Percentiles rank a stretch among this genome's conserved stretches.
These are phyloP conservation scores for Staphylotrichum longicolle DNA, from an alignment of 495 filamentous ascomycete genomes.

Conservation along the genomic window DNA sequence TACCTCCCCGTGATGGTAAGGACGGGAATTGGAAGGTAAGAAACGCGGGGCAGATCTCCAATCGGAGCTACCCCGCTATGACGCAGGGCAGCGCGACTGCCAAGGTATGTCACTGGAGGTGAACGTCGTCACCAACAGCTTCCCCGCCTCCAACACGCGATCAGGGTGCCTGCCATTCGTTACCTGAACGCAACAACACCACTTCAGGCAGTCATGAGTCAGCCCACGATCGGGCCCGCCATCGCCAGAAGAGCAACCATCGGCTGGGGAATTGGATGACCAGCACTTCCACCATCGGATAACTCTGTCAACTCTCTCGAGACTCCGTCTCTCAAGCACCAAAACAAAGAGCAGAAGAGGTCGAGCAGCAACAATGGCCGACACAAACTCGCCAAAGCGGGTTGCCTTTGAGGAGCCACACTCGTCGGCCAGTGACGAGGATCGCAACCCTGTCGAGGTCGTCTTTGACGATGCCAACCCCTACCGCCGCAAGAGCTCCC, in stretches of 20 bases:
- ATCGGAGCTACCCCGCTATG: slow-evolving; percentile 20
- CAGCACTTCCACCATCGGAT: not conserved
- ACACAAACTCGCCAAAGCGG: not conserved
- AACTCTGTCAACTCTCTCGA: too few species aligned
- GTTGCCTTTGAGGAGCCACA: slow-evolving; percentile 21
- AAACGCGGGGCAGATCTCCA: not conserved
- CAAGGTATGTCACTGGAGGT: slow-evolving; percentile 1
- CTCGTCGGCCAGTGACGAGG: slow-evolving; percentile 44
- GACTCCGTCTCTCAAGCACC: too few species aligned
- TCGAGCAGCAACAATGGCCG: not conserved
- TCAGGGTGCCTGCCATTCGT: not conserved
- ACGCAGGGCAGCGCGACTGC: slow-evolving; percentile 10
- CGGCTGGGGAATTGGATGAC: not conserved
- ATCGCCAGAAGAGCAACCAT: not conserved
- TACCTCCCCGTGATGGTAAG: not conserved
- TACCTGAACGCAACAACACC: not conserved
- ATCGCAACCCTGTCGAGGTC: slow-evolving; percentile 52
- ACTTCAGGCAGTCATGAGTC: slow-evolving; percentile 4
- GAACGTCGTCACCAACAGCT: not conserved
- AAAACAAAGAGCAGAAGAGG: not conserved
- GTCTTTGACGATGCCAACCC: slow-evolving; percentile 66
- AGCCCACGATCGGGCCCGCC: not conserved
- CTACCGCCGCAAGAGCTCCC: slow-evolving; percentile 83
- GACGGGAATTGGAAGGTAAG: not conserved
- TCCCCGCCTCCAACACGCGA: not conserved